A percentile compares a stretch with the other conserved stretches of the same genome.
Conservation (phyloP, 495 filamentous ascomycete species). For the Rhypophila decipiens region DNA sequence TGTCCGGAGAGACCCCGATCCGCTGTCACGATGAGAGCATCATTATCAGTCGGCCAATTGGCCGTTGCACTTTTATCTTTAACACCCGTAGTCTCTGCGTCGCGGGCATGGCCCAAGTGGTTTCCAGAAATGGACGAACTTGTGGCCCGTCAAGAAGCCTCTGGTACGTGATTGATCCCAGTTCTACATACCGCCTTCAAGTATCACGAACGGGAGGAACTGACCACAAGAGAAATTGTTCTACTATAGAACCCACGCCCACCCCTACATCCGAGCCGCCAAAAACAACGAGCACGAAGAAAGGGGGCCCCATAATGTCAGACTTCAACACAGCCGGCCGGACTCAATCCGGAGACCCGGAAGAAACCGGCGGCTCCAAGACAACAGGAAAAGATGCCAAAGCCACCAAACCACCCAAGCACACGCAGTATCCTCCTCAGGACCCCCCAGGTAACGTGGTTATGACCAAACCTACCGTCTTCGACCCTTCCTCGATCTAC, state of each 20-base stretch:
- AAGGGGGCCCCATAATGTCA: neutral
- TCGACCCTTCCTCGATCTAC: slow-evolving; percentile 64
- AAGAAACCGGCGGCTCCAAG: slow-evolving; percentile 11
- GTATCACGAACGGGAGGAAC: too few species aligned
- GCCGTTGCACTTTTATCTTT: slow-evolving; percentile 31
- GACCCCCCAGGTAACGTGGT: slow-evolving; percentile 65
- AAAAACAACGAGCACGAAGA: neutral
- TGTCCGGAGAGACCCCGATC: neutral
- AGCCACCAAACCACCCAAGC: slow-evolving; percentile 33
- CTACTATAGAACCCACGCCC: slow-evolving; percentile 16
- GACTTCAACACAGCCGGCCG: slow-evolving; percentile 3
- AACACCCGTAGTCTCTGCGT: slow-evolving; percentile 25
- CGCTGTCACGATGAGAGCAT: slow-evolving; percentile 18
- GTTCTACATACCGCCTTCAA: neutral
- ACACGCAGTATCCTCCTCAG: slow-evolving; percentile 50
- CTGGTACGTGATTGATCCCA: slow-evolving; percentile 17
- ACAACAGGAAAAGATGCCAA: too few species aligned
- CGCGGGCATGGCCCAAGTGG: slow-evolving; percentile 27
- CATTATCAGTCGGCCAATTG: slow-evolving; percentile 20
- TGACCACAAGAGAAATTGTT: too few species aligned
- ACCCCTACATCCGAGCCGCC: slow-evolving; percentile 1
- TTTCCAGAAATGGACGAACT: slow-evolving; percentile 31
- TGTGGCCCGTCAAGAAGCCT: slow-evolving; percentile 31
- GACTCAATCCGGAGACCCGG: neutral
- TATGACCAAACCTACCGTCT: slow-evolving; percentile 68